Evolutionary conservation across 805 yeast genomes (phyloP), one percentile per base, ranked within the genome.

Genomic region (Saccharomyces eubayanus): DNA sequence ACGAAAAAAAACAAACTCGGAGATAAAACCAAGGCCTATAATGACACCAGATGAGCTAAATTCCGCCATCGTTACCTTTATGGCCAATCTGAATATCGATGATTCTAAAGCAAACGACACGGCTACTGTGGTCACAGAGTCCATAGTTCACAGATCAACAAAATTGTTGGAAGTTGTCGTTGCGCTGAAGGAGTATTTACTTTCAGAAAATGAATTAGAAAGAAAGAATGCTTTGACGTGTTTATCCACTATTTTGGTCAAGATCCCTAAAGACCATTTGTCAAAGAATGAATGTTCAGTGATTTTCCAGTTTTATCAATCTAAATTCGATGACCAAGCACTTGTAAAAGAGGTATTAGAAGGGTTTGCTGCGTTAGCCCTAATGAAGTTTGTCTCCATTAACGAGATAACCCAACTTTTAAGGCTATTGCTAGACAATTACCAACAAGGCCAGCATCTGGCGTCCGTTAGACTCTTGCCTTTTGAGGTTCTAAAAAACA

Each of bases 251-350:
- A 70, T 74, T 1, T 57, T 81, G 28, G 54, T 58, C 2, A 58
- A 63, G 12, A 55, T 77, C 3, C 55, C 69, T 0, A 43, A 59
- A 0, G 58, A 65, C 5, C 61, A 61, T 9, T 64, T 81, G 24
- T 61, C 66, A 12, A 64, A 69, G 8, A 74, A 75, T 52, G 79
- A 77, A 48, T 61, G 72, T 3, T 61, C 68, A 12, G 77, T 74
- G 6, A 59, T 74, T 14, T 68, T 66, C 28, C 63, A 78, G 5
- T 92, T 92, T 66, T 78, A 82, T 53, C 55, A 77, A 14, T 81
- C 83, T 16, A 85, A 92, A 59, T 67, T 89, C 24, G 86, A 82
- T 11, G 97, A 90, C 62, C 74, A 76, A 14, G 68, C 74, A 3
- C 76, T 85, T 46, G 62, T 82, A 30, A 71, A 71, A 41, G 80